Conservation (phyloP, 495 filamentous ascomycete species). For the Xylaria intraflava region DNA sequence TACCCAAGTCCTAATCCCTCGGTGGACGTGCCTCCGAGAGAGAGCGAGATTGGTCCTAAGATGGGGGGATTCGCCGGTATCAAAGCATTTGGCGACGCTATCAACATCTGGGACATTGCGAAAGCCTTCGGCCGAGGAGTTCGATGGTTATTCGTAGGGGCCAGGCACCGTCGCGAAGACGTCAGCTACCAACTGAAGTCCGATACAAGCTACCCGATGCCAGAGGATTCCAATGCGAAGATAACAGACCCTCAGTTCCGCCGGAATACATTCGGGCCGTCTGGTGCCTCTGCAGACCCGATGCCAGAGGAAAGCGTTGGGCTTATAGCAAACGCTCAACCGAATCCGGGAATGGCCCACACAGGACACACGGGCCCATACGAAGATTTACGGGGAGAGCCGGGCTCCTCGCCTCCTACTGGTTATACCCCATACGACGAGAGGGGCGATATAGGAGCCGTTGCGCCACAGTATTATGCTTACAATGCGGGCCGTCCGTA, state of each 20-base stretch:
- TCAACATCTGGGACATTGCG: constrained; percentile 79
- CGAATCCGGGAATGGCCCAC: constrained; percentile 29
- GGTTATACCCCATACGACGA: constrained; percentile 16
- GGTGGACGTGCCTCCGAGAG: constrained; percentile 28
- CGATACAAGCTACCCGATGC: constrained; percentile 29
- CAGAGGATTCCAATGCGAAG: constrained; percentile 20
- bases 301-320: constrained; percentile 39
- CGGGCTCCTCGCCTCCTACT: constrained; percentile 11
- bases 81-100: constrained; percentile 60
- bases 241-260: constrained; percentile 35
- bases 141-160: constrained; percentile 74
- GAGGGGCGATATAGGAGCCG: constrained; percentile 24
- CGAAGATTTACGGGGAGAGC: constrained; percentile 11
- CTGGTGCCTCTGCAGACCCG: constrained; percentile 13
- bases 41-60: constrained; percentile 47
- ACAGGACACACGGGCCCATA: constrained; percentile 15
- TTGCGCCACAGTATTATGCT: constrained; percentile 15
- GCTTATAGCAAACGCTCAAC: constrained; percentile 42
- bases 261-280: constrained; percentile 30
- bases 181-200: constrained; percentile 36
- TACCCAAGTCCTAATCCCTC: constrained; percentile 30
- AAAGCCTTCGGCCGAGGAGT: constrained; percentile 72
- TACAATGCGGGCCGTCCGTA: constrained; percentile 13
- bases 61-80: constrained; percentile 58
- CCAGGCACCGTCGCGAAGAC: constrained; percentile 44